Conservation (phyloP, 352 stramenopile genomes). For the Globisporangium alternatum region DNA sequence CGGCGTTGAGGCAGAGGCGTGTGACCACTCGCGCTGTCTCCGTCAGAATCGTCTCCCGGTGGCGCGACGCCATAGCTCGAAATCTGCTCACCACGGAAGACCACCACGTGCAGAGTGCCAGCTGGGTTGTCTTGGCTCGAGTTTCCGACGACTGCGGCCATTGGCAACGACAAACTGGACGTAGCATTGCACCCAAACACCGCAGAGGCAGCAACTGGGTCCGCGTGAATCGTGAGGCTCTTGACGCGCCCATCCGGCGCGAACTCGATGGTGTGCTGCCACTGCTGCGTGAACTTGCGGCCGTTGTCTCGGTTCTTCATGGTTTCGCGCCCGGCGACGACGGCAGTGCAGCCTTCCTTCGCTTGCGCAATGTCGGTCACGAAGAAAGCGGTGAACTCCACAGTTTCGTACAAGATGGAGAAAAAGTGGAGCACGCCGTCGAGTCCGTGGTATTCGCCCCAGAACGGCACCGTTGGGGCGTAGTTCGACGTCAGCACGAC, state of each 20-base stretch:
- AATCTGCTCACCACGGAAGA: constrained; percentile 85
- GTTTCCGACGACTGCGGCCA: constrained; percentile 81
- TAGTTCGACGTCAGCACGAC: constrained; percentile 88
- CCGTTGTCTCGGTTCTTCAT: constrained; percentile 89
- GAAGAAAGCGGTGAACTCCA: constrained; percentile 88
- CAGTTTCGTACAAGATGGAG: constrained; percentile 86
- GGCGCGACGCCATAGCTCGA: constrained; percentile 47
- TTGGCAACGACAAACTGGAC: constrained; percentile 79
- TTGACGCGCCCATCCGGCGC: constrained; percentile 82
- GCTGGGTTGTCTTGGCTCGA: constrained; percentile 74
- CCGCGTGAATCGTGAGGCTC: constrained; percentile 80
- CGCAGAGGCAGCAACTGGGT: constrained; percentile 80
- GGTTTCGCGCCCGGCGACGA: constrained; percentile 81
- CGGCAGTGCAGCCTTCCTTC: constrained; percentile 77
- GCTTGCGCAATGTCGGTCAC: constrained; percentile 87
- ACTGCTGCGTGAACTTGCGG: constrained; percentile 88
- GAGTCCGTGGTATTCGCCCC: constrained; percentile 86
- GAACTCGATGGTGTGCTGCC: constrained; percentile 89
- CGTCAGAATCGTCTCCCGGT: constrained; percentile 53
- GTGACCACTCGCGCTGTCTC: constrained; percentile 37
- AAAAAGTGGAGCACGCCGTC: constrained; percentile 89
- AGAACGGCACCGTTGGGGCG: constrained; percentile 84
- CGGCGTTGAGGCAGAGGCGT: constrained; percentile 28
- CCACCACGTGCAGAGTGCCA: constrained; percentile 67
- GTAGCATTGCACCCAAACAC: constrained; percentile 88